Evolutionary conservation across 108 stramenopile species (phyloP), one percentile per base, ranked within the genome.

Genomic region (Conticribra guillardii): DNA sequence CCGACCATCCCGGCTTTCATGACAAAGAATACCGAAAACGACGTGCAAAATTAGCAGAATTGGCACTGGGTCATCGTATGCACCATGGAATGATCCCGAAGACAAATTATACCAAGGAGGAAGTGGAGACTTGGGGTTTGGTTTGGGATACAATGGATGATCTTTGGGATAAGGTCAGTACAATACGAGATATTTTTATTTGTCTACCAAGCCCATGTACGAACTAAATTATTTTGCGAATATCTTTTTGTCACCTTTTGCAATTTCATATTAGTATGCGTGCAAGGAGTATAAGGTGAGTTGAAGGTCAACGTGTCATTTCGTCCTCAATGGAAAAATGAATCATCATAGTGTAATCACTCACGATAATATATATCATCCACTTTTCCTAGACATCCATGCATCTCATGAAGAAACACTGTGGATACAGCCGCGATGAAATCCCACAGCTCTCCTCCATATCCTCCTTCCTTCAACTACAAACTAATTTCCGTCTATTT

Each of bases 391-490:
- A 85, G 73, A 77, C 79, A 60, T 85, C 88, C 18, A 55, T 91
- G 64, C 79, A 81, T 14, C 76, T 89, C 9, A 86, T 93, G 84
- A 89, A 92, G 82, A 54, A 87, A 63, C 82, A 97, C 67, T 96
- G 96, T 71, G 87, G 88, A 24, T 97, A 96, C 74, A 69, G 64
- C 28, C 84, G 90, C 15, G 81, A 91, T 32, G 82, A 73, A 44
- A 97, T 98, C 47, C 97, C 98, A 19, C 95, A 96, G 75, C 86
- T 91, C 31, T 60, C 81, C 46, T 88, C 95, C 44, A 91, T 98
- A 62, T 87, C 91, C 33, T 56, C 66, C n/a, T 98, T 94, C 69
- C 80, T 98, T 0, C 49, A 84, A 61, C 33, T 66, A n/a, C 78
- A 79, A 26, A 96, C 94, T 15, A 87, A 89, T 64, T 96, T 97